These are phyloP conservation scores for Styphnolobium japonicum DNA, from an alignment of 306 rosid species.

Conservation along the genomic window DNA sequence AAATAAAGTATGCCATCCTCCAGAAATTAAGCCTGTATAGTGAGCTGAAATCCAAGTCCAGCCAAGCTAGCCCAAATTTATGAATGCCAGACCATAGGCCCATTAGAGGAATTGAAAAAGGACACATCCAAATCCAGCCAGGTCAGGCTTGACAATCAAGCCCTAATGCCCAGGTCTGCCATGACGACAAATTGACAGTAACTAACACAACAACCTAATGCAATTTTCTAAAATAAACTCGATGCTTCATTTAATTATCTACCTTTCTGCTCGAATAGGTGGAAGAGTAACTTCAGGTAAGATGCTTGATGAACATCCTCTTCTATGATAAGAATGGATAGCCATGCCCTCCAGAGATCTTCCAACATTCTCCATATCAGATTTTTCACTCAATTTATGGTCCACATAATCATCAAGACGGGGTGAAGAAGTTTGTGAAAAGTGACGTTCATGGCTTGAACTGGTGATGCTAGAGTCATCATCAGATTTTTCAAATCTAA, in stretches of 20 bases:
- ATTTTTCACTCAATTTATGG: conserved; percentile 47
- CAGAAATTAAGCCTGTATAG: not conserved
- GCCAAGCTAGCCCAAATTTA: not conserved
- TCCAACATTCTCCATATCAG: conserved; percentile 13
- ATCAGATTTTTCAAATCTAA: conserved; percentile 36
- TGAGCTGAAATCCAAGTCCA: conserved; percentile 10
- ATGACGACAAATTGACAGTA: too few species aligned
- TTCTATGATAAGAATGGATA: conserved; percentile 35
- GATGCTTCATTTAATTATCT: conserved; percentile 4
- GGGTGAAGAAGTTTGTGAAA: conserved; percentile 50
- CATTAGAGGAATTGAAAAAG: not conserved
- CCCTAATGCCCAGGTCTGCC: too few species aligned
- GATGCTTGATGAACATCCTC: conserved; percentile 47
- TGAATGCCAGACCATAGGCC: not conserved
- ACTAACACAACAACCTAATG: not conserved
- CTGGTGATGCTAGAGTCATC: conserved; percentile 52
- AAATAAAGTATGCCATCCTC: not conserved
- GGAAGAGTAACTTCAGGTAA: conserved; percentile 43
- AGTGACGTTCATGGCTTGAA: conserved; percentile 50
- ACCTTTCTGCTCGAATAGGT: conserved; percentile 61
- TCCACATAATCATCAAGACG: conserved; percentile 42
- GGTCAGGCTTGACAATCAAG: not conserved
- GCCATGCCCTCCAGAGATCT: not conserved
- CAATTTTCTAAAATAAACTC: not conserved
- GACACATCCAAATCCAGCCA: not conserved